A percentile compares a stretch with the other conserved stretches of the same genome.
phyloP scores from a whole-genome alignment of 192 early-diverging fungal species.

The Phycomyces nitens region DNA sequence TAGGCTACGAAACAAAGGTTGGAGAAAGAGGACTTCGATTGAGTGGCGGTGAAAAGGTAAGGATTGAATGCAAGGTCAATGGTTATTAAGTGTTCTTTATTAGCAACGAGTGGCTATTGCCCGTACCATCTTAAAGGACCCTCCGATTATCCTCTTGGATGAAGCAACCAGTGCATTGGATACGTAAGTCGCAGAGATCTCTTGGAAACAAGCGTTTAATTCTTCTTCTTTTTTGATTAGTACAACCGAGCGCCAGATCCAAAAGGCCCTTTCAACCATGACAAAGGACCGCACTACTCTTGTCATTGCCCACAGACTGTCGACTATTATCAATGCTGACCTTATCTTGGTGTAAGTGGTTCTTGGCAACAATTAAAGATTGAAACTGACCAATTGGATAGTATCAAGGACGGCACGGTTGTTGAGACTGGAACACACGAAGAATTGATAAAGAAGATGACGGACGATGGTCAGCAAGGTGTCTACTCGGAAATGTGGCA shows the following conservation, averaged over 20 bases:
- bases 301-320: constrained; percentile 81
- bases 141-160: constrained; percentile 70
- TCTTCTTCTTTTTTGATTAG: constrained; percentile 14
- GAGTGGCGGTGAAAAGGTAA: constrained; percentile 84
- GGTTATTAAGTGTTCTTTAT: constrained; percentile 34
- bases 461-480: constrained; percentile 43
- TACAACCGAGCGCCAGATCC: constrained; percentile 71
- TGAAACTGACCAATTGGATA: not conserved
- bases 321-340: constrained; percentile 83
- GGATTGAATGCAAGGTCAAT: not conserved
- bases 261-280: constrained; percentile 74
- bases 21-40: constrained; percentile 75
- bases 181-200: constrained; percentile 60
- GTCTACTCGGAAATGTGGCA: constrained; percentile 92
- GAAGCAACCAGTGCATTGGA: constrained; percentile 91
- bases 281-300: constrained; percentile 82
- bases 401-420: constrained; percentile 73
- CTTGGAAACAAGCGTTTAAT: constrained; percentile 21
- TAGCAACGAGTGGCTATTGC: constrained; percentile 85
- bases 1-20: constrained; percentile 56
- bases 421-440: constrained; percentile 82
- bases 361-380: not conserved
- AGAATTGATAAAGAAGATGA: constrained; percentile 59
- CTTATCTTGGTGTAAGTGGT: constrained; percentile 65
- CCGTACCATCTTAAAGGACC: constrained; percentile 73